A percentile compares a stretch with the other conserved stretches of the same genome.
These are phyloP conservation scores for Sporothrix euskadiensis DNA, from an alignment of 2,329 filamentous ascomycete genomes.

Conservation along the genomic window DNA sequence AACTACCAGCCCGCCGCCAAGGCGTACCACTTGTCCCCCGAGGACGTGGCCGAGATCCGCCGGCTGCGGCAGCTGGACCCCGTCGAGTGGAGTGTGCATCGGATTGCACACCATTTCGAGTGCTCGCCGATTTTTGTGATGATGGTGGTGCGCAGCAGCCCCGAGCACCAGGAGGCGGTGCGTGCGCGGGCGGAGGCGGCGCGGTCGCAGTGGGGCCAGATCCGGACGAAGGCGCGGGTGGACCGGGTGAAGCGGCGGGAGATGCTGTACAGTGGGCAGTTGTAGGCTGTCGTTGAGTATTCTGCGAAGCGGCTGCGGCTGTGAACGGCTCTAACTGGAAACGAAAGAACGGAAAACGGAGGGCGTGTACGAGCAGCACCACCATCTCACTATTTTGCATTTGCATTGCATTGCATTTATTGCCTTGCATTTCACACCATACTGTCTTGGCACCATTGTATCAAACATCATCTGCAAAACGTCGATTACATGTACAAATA, in stretches of 20 bases:
- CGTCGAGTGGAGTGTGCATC: conserved; percentile 54
- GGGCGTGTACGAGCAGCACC: too few relatives aligned
- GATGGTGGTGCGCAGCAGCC: conserved; percentile 55
- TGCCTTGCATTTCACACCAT: neutral
- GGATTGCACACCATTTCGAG: conserved; percentile 56
- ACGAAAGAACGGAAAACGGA: too few relatives aligned
- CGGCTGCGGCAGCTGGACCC: conserved; percentile 56
- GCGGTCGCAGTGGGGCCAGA: conserved; percentile 59
- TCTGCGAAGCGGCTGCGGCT: too few relatives aligned
- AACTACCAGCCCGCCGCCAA: conserved; percentile 15
- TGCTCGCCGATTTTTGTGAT: conserved; percentile 60
- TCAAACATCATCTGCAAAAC: conserved; percentile 4
- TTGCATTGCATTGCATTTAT: too few relatives aligned
- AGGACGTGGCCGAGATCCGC: conserved; percentile 62
- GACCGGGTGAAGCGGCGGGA: conserved; percentile 56
- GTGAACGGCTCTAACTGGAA: too few relatives aligned
- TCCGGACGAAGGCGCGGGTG: conserved; percentile 54
- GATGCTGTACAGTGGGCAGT: conserved; percentile 54
- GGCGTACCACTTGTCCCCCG: conserved; percentile 54
- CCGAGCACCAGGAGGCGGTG: conserved; percentile 51
- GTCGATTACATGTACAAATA: conserved; percentile 14
- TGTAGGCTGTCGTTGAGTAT: conserved; percentile 18
- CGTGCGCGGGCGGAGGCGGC: conserved; percentile 50
- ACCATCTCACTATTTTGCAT: neutral
- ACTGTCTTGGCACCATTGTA: neutral